A percentile compares a stretch with the other conserved stretches of the same genome.
Conservation (phyloP, 345 rosid species). For the Populus deltoides region DNA sequence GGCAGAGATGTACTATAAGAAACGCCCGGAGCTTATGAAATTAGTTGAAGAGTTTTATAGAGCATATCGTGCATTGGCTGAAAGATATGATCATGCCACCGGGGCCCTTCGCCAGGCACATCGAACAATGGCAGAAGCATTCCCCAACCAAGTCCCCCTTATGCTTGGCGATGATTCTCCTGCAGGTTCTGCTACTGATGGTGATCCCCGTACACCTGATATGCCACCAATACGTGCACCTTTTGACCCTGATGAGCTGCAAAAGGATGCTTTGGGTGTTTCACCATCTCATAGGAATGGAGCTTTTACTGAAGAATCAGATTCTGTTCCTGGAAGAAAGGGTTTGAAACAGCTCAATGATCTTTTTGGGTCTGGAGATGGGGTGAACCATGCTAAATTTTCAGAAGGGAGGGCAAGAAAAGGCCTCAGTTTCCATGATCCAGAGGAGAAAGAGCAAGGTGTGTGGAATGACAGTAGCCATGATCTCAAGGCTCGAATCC, state of each 20-base stretch:
- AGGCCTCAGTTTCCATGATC: constrained; percentile 66
- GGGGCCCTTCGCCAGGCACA: constrained; percentile 93
- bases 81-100: constrained; percentile 95
- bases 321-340: constrained; percentile 43
- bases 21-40: constrained; percentile 97
- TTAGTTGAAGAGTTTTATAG: constrained; percentile 97
- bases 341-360: constrained; percentile 57
- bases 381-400: constrained; percentile 25
- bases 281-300: constrained; percentile 56
- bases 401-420: constrained; percentile 65
- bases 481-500: constrained; percentile 41
- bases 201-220: constrained; percentile 79
- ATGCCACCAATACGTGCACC: constrained; percentile 42
- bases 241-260: constrained; percentile 55
- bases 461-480: constrained; percentile 18
- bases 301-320: constrained; percentile 61
- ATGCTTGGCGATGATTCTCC: constrained; percentile 64
- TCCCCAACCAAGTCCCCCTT: constrained; percentile 82
- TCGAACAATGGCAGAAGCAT: constrained; percentile 84
- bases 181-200: constrained; percentile 43
- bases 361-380: constrained; percentile 41
- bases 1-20: constrained; percentile 99
- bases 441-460: constrained; percentile 43
- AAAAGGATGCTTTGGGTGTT: constrained; percentile 55
- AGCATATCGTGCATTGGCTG: constrained; percentile 96